Conservation (phyloP, 2,329 filamentous ascomycete genomes). For the Bipolaris cookei region DNA sequence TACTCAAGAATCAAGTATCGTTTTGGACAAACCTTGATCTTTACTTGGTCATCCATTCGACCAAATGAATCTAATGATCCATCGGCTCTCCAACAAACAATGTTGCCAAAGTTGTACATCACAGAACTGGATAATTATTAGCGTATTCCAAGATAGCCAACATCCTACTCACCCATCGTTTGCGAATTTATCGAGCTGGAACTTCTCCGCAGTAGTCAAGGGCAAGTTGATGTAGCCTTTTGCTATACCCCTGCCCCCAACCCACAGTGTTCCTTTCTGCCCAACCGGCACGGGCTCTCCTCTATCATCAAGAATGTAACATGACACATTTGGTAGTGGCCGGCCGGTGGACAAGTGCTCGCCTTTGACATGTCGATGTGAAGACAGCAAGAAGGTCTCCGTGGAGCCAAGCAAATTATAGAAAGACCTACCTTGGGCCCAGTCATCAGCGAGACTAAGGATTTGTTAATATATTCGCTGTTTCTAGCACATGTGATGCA, state of each 20-base stretch:
- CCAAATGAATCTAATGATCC: constrained; percentile 63
- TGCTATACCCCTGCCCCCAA: constrained; percentile 62
- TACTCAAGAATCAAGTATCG: background rate
- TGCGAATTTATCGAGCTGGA: constrained; percentile 59
- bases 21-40: constrained; percentile 55
- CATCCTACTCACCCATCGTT: constrained; percentile 55
- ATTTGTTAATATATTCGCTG: constrained; percentile 1
- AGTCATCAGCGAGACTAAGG: constrained; percentile 60
- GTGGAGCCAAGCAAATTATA: constrained; percentile 66
- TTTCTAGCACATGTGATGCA: background rate
- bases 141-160: background rate
- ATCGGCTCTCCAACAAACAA: constrained; percentile 61
- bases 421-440: constrained; percentile 54
- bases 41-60: constrained; percentile 67
- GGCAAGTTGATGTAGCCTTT: constrained; percentile 63
- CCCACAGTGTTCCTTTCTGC: constrained; percentile 62
- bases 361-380: constrained; percentile 58
- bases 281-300: constrained; percentile 56
- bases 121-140: constrained; percentile 32
- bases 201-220: constrained; percentile 58
- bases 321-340: constrained; percentile 63
- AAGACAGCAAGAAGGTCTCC: constrained; percentile 65
- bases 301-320: constrained; percentile 61
- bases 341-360: constrained; percentile 60
- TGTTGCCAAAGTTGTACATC: constrained; percentile 68